phyloP scores from a whole-genome alignment of 2,329 filamentous ascomycete species.

The Trichoderma sp. region DNA sequence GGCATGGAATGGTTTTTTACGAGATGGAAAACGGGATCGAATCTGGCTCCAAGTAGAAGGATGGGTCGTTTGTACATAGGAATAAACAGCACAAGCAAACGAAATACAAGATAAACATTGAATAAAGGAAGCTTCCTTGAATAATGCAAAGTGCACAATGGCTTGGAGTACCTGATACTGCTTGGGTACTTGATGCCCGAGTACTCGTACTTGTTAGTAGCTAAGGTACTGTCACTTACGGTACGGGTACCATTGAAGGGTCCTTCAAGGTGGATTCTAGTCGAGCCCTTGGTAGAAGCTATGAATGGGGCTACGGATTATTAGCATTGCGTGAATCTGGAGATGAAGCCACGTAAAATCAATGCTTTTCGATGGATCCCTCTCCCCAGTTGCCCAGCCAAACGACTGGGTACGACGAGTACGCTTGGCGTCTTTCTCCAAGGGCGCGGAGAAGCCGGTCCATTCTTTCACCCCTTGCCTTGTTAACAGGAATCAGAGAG shows the following conservation, averaged over 20 bases:
- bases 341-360: neutral
- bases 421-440: neutral
- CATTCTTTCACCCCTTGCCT: neutral
- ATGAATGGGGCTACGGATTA: neutral
- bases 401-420: neutral
- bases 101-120: conserved; percentile 1
- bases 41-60: neutral
- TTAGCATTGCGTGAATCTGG: neutral
- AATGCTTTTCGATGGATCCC: neutral
- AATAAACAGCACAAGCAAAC: conserved; percentile 17
- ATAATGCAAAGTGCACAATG: neutral
- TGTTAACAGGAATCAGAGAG: too few species aligned
- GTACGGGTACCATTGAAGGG: neutral
- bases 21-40: neutral
- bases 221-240: neutral
- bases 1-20: conserved; percentile 9
- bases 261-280: neutral
- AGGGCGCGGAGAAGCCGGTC: neutral
- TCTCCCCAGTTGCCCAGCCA: neutral
- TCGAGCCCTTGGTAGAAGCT: neutral
- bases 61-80: conserved; percentile 15
- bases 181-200: neutral
- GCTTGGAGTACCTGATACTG: too few species aligned
- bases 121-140: neutral
- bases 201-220: neutral